phyloP scores from a whole-genome alignment of 2,329 filamentous ascomycete genomes.

The Ophiostoma angusticollis region DNA sequence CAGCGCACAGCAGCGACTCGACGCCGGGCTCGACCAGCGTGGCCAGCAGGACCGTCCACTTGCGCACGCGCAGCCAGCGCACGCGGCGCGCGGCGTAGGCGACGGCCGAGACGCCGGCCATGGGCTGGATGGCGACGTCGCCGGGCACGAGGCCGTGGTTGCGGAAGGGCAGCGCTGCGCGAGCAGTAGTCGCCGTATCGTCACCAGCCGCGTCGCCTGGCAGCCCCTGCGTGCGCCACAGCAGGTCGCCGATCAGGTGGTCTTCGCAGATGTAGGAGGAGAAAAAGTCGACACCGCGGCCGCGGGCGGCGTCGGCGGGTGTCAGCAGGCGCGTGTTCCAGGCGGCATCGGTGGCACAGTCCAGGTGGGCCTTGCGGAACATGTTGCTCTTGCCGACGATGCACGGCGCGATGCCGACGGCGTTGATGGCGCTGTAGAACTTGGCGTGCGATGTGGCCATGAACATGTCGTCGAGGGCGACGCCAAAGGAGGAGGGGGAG shows the following conservation, averaged over 20 bases:
- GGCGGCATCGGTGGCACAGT: slow-evolving; percentile 49
- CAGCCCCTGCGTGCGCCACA: slow-evolving; percentile 65
- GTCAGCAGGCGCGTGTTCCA: slow-evolving; percentile 29
- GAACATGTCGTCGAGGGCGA: slow-evolving; percentile 85
- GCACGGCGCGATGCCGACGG: slow-evolving; percentile 79
- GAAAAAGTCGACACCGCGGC: slow-evolving; percentile 77
- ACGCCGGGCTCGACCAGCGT: slow-evolving; percentile 89
- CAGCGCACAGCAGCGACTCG: slow-evolving; percentile 72
- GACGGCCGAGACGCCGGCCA: slow-evolving; percentile 62
- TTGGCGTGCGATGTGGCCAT: slow-evolving; percentile 90
- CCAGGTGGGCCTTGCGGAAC: slow-evolving; percentile 86
- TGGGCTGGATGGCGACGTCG: slow-evolving; percentile 81
- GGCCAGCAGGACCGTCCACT: slow-evolving; percentile 81
- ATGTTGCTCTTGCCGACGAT: slow-evolving; percentile 97
- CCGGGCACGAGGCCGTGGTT: slow-evolving; percentile 79
- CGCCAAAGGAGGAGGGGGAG: slow-evolving; percentile 38
- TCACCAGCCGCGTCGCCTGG: too few relatives aligned
- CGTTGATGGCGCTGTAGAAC: slow-evolving; percentile 96
- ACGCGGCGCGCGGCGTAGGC: slow-evolving; percentile 72
- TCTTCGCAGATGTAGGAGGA: slow-evolving; percentile 96
- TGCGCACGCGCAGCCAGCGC: slow-evolving; percentile 83
- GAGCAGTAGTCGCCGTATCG: too few relatives aligned
- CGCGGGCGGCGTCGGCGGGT: slow-evolving; percentile 26
- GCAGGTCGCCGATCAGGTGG: slow-evolving; percentile 81
- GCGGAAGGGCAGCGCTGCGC: too few relatives aligned